Percentiles rank a stretch among this genome's conserved stretches.
Evolutionary conservation across 495 filamentous ascomycete genomes (phyloP).

Genomic region (Cairneyella variabilis): DNA sequence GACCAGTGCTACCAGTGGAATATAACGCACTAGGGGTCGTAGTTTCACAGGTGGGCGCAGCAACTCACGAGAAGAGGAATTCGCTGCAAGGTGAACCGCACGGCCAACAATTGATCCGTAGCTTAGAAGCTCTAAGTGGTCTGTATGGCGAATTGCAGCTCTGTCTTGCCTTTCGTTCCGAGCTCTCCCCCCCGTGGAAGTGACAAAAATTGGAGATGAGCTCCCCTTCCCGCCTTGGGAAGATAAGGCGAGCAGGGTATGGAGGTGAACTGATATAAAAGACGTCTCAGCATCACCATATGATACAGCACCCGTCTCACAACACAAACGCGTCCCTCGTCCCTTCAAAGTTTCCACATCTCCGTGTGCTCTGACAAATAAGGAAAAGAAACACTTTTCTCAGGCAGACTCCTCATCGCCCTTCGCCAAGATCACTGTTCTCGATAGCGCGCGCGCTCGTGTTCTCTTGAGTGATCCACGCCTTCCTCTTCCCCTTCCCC

Average conservation of each 20-base stretch:
- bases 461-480: not conserved
- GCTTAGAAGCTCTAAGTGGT: not conserved
- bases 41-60: not conserved
- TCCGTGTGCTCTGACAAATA: not conserved
- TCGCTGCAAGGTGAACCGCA: not conserved
- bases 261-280: conserved; percentile 5
- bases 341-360: too few relatives aligned
- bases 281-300: conserved; percentile 15
- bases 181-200: too few relatives aligned
- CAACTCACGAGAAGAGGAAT: not conserved
- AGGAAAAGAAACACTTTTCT: not conserved
- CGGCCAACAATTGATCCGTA: not conserved
- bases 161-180: too few relatives aligned
- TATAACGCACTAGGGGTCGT: conserved; percentile 4
- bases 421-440: too few relatives aligned
- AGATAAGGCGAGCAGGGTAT: not conserved
- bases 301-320: conserved; percentile 9
- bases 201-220: not conserved
- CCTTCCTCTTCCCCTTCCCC: conserved; percentile 1
- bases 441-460: too few relatives aligned
- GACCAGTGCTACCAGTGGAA: not conserved
- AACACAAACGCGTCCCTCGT: not conserved
- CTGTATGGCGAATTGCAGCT: too few relatives aligned
- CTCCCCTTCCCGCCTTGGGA: not conserved
- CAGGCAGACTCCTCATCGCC: not conserved